phyloP scores from a whole-genome alignment of 331 rosid genomes.

The Malus hybrid region DNA sequence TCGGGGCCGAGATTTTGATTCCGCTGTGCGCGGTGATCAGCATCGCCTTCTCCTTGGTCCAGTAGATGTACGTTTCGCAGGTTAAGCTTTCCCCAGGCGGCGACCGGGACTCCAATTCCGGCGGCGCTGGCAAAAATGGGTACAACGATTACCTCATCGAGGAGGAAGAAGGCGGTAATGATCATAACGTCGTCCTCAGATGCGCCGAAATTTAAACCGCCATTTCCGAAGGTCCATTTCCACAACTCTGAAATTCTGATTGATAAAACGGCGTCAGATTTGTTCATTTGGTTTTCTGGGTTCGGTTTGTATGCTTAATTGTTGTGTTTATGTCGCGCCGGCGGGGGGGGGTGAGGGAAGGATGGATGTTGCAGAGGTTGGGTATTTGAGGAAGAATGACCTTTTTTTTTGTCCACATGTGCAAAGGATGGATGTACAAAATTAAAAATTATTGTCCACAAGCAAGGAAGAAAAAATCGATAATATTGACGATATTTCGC shows the following conservation, averaged over 20 bases:
- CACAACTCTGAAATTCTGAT: neutral
- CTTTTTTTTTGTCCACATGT: too few species aligned
- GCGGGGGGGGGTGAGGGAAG: too few species aligned
- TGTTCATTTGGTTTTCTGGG: neutral
- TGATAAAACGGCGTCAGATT: conserved; percentile 23
- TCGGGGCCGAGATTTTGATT: conserved; percentile 71
- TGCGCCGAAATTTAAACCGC: conserved; percentile 91
- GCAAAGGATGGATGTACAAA: too few species aligned
- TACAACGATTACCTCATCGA: conserved; percentile 69
- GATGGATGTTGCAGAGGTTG: too few species aligned
- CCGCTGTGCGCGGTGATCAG: conserved; percentile 70
- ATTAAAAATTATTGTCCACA: too few species aligned
- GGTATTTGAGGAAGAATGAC: too few species aligned
- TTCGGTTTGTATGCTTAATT: neutral
- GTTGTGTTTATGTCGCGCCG: neutral
- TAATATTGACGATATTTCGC: too few species aligned
- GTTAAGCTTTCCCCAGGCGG: conserved; percentile 54
- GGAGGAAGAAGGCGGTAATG: conserved; percentile 89
- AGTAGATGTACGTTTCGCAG: conserved; percentile 62
- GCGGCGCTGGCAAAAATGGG: conserved; percentile 41
- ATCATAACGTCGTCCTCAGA: conserved; percentile 74
- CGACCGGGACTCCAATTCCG: conserved; percentile 24
- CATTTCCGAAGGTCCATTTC: conserved; percentile 61
- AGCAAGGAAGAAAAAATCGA: too few species aligned
- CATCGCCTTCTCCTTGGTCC: conserved; percentile 55